Evolutionary conservation across 2,329 filamentous ascomycete species (phyloP), one percentile per base, ranked within the genome.

Genomic region (Didymella arachidicola): DNA sequence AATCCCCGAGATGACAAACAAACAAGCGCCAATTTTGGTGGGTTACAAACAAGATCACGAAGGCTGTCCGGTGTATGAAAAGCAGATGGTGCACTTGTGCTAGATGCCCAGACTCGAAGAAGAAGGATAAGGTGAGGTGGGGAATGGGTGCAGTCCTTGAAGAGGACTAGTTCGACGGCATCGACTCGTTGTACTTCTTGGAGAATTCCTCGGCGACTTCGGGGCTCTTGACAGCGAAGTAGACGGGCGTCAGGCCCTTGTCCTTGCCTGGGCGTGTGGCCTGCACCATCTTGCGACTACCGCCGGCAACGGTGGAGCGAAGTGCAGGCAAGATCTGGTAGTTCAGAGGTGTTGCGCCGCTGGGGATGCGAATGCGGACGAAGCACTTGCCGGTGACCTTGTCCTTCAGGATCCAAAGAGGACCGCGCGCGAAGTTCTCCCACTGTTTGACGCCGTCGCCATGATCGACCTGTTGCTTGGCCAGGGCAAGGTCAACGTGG

Each of bases 341-440:
- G 59, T 78, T 77, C 44, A 77, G 60, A 5, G 70, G 66, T 2
- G 69, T 72, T 2, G 62, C 61, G 14, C 76, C 76, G 43, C 67
- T 72, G 12, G 68, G 60, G 14, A 73, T 65, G 48, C 75, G 74
- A 34, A 77, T 68, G 11, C 75, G 70, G 12, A 77, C 61, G 29
- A 75, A 63, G 47, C 69, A 69, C 39, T 71, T 73, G 39, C 68
- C 70, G 22, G 65, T 71, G 42, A 68, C 61, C 53, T 77, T 77
- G 59, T 75, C 69, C 61, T 73, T 74, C 42, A 78, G 67, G 27
- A 78, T 72, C 64, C 71, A 75, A 3, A 78, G 59, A 3, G 71
- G 70, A 12, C 74, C 76, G 27, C 68, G 71, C 2, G 69, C 72
- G 30, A 72, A 57, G 46, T 64, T 73, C 26, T 70, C 65, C 74